These are phyloP conservation scores for Elaeagnus macrophylla DNA, from an alignment of 306 rosid genomes.

Conservation along the genomic window DNA sequence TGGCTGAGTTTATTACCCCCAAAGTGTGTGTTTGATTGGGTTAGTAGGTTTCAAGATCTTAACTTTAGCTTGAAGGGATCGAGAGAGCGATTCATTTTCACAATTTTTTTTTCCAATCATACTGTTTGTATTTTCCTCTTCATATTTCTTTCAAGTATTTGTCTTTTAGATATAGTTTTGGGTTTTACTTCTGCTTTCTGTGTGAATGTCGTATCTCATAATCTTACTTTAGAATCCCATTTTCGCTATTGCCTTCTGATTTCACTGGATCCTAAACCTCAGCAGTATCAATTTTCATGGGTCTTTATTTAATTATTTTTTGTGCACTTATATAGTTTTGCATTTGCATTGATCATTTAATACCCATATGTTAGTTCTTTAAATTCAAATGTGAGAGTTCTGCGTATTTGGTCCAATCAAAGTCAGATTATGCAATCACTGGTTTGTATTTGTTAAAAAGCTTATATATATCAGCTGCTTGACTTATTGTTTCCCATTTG, in stretches of 20 bases:
- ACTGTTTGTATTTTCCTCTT: neutral
- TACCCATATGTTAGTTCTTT: conserved; percentile 6
- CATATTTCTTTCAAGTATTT: conserved; percentile 1
- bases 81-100: neutral
- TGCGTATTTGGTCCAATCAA: neutral
- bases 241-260: neutral
- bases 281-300: neutral
- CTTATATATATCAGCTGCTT: neutral
- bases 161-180: conserved; percentile 7
- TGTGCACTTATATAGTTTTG: neutral
- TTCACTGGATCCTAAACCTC: neutral
- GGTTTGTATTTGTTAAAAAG: neutral
- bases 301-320: neutral
- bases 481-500: conserved; percentile 26
- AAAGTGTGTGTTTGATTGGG: conserved; percentile 9
- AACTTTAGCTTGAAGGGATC: neutral
- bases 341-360: neutral
- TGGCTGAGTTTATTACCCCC: neutral
- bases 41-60: conserved; percentile 1
- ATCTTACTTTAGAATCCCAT: neutral
- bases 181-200: conserved; percentile 8
- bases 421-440: neutral
- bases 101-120: neutral
- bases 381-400: neutral
- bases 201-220: neutral